Base-by-base conservation (phyloP, 2,329 filamentous ascomycete genomes). In the Sphaerulina musiva region DNA sequence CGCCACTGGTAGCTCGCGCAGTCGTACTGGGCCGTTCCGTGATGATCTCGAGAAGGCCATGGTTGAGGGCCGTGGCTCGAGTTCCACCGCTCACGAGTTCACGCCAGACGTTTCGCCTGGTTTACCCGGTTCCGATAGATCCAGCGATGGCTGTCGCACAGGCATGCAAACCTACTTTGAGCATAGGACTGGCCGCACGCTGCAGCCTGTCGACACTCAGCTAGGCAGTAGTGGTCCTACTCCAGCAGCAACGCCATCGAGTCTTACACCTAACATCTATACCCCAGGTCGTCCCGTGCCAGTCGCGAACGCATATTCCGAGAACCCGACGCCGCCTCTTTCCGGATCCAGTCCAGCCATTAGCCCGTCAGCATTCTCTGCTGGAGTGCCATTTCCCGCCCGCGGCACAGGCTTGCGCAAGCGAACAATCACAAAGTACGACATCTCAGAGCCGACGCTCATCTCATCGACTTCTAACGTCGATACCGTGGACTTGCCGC, bases 381-480 rank as follows among this genome's bases (percentile, higher is more conserved):
- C 58, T 23, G 65, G 60, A 41, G 54, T 68, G 36, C 69, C 54
- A 53, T 71, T 68, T 29, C 51, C 54, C 10, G 51, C 58, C 14
- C 47, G 58, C 10, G 53, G 36, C 73, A 14, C 68, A 73, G 36
- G 70, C 26, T 60, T 62, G n/a, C 76, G 80, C 38, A 84, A 83
- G 71, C 78, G 78, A 62, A 74, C 77, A 0, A 74, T 85, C 46
- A 78, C 78, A 58, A 85, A 85, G 68, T 72, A 74, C 10, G 77
- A 80, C 54, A 85, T 85, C 47, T 83, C 80, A 2, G 82, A 85
- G 61, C 82, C 82, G 0, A 72, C 71, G 3, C 73, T 80, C 56
- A 63, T 79, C 26, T 78, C 76, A 1, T 74, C 74, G 8, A 84
- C 81, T 3, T 81, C 78, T 2, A 78, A 79, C 43, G 75, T 83